Conservation (phyloP, 106 monocot genomes). For the Agapanthus africanus region DNA sequence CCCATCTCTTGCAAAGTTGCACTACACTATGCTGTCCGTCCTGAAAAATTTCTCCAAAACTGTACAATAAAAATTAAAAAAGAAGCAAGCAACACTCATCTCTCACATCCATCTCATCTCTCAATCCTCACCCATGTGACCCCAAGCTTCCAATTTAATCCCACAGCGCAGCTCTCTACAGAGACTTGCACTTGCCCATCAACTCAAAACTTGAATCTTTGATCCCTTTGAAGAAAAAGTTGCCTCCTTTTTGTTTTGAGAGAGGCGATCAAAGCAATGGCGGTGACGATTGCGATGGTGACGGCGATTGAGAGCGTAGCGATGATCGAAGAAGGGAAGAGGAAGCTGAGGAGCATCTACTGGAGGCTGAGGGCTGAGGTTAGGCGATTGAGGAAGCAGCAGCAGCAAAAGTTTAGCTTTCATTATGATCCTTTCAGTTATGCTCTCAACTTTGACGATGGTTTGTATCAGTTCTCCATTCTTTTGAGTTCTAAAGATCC, state of each 20-base stretch:
- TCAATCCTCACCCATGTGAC: background rate
- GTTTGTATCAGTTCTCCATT: background rate
- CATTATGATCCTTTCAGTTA: conserved; percentile 24
- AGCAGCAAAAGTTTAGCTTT: conserved; percentile 10
- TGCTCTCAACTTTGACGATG: conserved; percentile 21
- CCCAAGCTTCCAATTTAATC: background rate
- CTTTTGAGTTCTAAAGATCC: background rate
- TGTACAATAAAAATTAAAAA: too few relatives aligned
- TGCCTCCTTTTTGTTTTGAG: too few relatives aligned
- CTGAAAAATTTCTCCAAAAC: too few relatives aligned
- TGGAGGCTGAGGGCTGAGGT: conserved; percentile 12
- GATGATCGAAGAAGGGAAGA: background rate
- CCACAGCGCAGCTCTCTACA: too few relatives aligned
- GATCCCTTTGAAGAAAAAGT: too few relatives aligned
- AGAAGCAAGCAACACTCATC: too few relatives aligned
- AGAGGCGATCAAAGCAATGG: background rate
- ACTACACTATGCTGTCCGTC: too few relatives aligned
- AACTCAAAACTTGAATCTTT: too few relatives aligned
- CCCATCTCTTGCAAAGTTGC: too few relatives aligned
- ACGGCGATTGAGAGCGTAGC: background rate
- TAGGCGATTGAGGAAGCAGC: background rate
- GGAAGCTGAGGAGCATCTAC: conserved; percentile 14
- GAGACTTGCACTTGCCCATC: too few relatives aligned
- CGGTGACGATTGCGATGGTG: background rate
- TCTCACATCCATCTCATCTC: background rate